Percentiles rank a stretch among this genome's conserved stretches.
Conservation (phyloP, 495 filamentous ascomycete species). For the Tuber umbilicatum region DNA sequence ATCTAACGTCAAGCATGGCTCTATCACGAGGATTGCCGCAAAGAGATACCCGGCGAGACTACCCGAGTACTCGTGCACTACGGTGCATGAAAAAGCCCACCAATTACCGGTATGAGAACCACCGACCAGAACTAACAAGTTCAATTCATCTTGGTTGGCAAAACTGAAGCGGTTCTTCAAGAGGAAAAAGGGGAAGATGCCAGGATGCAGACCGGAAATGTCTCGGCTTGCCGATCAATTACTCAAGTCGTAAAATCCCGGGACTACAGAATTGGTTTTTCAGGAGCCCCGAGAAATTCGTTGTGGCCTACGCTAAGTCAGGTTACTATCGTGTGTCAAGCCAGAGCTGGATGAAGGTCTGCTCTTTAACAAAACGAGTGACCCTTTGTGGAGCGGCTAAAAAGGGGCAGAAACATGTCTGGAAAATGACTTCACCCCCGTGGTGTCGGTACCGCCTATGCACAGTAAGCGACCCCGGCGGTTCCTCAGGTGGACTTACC, state of each 20-base stretch:
- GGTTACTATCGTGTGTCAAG: background rate
- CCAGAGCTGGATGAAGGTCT: background rate
- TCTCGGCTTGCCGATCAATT: background rate
- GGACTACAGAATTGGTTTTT: background rate
- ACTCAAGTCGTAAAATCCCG: background rate
- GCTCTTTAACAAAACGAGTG: background rate
- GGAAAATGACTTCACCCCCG: background rate
- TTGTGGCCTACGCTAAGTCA: background rate
- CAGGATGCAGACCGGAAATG: background rate
- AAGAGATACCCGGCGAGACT: background rate
- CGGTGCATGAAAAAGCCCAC: background rate
- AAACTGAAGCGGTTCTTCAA: background rate
- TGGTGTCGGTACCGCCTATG: background rate
- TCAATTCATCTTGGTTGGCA: background rate
- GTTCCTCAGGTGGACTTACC: background rate
- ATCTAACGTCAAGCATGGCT: no score
- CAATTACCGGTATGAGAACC: background rate
- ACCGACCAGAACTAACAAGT: background rate
- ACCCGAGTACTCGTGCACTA: background rate
- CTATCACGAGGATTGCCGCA: no score
- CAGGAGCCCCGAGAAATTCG: background rate
- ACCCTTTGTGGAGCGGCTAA: background rate
- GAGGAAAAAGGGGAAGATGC: background rate
- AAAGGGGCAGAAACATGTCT: background rate
- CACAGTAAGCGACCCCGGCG: background rate